phyloP scores from a whole-genome alignment of 169 alveolate species.

The Hammondia hammondi region DNA sequence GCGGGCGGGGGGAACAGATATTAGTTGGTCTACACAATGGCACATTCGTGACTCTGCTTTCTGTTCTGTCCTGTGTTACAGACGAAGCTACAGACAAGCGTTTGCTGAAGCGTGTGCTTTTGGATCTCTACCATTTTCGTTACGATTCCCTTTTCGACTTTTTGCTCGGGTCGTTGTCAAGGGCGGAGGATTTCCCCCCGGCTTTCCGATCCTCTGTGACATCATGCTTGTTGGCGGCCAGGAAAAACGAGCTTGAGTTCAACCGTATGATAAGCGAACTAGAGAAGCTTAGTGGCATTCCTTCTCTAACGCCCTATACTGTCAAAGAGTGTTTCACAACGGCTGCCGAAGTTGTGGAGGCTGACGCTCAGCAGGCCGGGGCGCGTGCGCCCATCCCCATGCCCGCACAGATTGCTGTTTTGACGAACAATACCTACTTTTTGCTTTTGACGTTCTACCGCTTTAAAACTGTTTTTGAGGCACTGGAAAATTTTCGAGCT shows the following conservation, averaged over 20 bases:
- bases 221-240: not conserved
- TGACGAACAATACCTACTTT: not conserved
- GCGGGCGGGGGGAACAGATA: no score
- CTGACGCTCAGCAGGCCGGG: not conserved
- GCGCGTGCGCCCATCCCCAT: not conserved
- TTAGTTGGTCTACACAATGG: no score
- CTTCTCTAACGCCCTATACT: not conserved
- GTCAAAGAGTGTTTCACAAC: not conserved
- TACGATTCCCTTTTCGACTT: not conserved
- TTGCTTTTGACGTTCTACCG: not conserved
- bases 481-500: not conserved
- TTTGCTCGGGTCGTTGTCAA: slow-evolving; percentile 15
- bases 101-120: not conserved
- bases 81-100: not conserved
- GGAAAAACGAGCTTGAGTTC: not conserved
- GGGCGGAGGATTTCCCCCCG: not conserved
- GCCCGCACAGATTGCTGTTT: not conserved
- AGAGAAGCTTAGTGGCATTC: not conserved
- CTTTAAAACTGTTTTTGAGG: not conserved
- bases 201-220: not conserved
- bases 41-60: not conserved
- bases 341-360: not conserved
- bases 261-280: slow-evolving; percentile 6
- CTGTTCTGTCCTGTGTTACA: not conserved
- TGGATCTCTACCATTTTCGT: not conserved